Evolutionary conservation across 306 rosid genomes (phyloP).

Genomic region (Argentina anserina): DNA sequence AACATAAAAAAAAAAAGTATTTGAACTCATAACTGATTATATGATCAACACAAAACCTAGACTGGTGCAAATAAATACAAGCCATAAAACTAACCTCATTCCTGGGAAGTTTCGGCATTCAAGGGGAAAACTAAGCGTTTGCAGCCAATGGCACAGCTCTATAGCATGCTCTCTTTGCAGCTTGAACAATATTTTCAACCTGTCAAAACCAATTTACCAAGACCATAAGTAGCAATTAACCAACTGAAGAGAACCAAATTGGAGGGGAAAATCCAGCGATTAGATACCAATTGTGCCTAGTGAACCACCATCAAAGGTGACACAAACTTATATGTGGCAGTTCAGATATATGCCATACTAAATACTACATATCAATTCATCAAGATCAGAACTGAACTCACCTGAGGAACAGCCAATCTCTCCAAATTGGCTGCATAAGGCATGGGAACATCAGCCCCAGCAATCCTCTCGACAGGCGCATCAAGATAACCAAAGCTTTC

Average conservation of each 20-base stretch:
- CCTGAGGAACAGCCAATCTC: slow-evolving; percentile 98
- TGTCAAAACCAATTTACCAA: slow-evolving; percentile 33
- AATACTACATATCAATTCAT: background rate
- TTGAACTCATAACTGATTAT: background rate
- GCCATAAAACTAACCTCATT: slow-evolving; percentile 32
- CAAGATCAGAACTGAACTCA: slow-evolving; percentile 14
- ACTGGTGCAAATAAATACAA: background rate
- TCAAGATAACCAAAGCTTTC: slow-evolving; percentile 96
- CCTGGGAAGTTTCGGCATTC: slow-evolving; percentile 15
- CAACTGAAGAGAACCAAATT: background rate
- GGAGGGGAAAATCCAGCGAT: background rate
- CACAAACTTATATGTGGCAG: background rate
- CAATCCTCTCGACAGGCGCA: slow-evolving; percentile 92
- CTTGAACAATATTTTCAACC: slow-evolving; percentile 96
- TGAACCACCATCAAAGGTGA: background rate
- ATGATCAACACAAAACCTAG: background rate
- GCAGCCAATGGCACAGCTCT: slow-evolving; percentile 74
- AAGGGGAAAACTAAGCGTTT: slow-evolving; percentile 45
- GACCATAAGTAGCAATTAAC: background rate
- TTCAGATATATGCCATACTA: background rate
- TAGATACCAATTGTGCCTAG: background rate
- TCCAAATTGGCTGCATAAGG: slow-evolving; percentile 97
- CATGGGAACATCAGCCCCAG: slow-evolving; percentile 99
- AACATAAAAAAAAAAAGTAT: slow-evolving; percentile 23
- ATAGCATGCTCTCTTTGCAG: slow-evolving; percentile 89